Evolutionary conservation across 2,329 filamentous ascomycete genomes (phyloP), one percentile per base, ranked within the genome.

Genomic region (Zymoseptoria crescenta): DNA sequence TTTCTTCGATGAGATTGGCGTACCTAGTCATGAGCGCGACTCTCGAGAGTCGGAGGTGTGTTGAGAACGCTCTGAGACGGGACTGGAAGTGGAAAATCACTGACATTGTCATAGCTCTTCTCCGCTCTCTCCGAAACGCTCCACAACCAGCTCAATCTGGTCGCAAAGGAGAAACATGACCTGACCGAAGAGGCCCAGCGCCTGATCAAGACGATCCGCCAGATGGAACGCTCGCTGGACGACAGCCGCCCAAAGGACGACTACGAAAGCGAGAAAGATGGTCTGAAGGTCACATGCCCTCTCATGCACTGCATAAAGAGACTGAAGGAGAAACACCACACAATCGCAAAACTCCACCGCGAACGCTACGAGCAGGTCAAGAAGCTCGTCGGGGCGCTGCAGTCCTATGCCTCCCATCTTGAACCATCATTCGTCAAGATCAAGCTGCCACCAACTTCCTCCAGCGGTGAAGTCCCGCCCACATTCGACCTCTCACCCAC

Each of bases 1-100:
- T 65, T 83, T 97, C 59, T 99, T 96, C 71, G 94, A 99, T 74
- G 93, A 99, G 73, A 99, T 99, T 70, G 94, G 94, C 60, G 89
- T 99, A n/a, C 85, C 93, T 28, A 85, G 80, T 70, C 91, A 96
- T 85, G 94, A 97, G 75, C 88, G 94, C 70, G 91, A 97, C 72
- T 82, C 84, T 54, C 83, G 94, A 69, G 93, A 97, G 73, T 84
- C 89, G 72, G 91, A 96, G 85, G 92, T 95, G 79, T 71, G 82
- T 69, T 55, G 60, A 28, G 16, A 53, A 52, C 50, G 54, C 35
- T 54, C 35, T 48, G 24, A 27, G 21, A 4, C 49, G 35, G 2
- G 49, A 45, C 24, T 57, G 48, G 19, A 58, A 27, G 20, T 59
- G 27, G 49, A 16, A 48, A 10, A 54, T 48, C 16, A 41, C 28